These are phyloP conservation scores for Cutaneotrichosporon sp. DNA, from an alignment of 1,284 basidiomycete species.

Conservation along the genomic window DNA sequence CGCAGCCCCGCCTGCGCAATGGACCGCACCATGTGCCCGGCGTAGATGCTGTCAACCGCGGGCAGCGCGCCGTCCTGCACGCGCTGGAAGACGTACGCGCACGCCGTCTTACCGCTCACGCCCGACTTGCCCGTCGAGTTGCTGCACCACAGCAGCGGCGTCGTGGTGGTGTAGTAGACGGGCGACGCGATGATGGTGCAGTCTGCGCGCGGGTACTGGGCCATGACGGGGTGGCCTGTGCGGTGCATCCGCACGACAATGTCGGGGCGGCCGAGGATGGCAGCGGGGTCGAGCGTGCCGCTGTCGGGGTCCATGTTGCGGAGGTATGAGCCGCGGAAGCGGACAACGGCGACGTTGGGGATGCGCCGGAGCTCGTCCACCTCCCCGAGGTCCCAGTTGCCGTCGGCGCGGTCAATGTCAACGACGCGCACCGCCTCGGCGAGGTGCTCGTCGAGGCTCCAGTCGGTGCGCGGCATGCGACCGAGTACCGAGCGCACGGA, in stretches of 20 bases:
- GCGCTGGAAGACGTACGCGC: constrained; percentile 5
- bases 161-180: constrained; percentile 4
- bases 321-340: background rate
- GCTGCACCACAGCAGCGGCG: constrained; percentile 3
- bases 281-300: background rate
- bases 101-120: background rate
- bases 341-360: background rate
- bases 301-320: constrained; percentile 3
- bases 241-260: background rate
- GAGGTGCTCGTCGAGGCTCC: background rate
- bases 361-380: constrained; percentile 1
- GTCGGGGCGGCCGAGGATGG: background rate
- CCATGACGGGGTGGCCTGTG: background rate
- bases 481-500: constrained; percentile 1
- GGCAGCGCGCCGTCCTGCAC: constrained; percentile 1
- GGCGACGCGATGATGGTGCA: background rate
- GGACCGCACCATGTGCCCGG: background rate
- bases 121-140: background rate
- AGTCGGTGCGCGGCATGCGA: constrained; percentile 1
- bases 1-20: constrained; percentile 1
- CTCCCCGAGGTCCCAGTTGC: background rate
- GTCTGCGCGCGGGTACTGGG: background rate
- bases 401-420: constrained; percentile 4
- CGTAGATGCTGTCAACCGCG: constrained; percentile 3
- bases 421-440: background rate